Evolutionary conservation across 345 rosid genomes (phyloP).

Genomic region (Linum lewisii): DNA sequence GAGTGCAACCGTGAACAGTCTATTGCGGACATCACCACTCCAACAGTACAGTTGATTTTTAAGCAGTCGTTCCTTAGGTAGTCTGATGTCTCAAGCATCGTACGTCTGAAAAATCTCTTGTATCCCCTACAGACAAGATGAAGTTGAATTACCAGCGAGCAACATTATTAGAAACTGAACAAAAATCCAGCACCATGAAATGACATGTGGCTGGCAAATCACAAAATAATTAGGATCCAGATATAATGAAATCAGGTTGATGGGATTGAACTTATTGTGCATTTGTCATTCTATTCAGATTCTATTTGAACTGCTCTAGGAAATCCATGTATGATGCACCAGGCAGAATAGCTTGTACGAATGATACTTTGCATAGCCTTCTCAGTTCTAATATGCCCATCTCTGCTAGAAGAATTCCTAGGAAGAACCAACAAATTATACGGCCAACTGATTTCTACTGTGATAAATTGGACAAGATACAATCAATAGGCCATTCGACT

Average conservation of each 20-base stretch:
- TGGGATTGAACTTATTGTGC: neutral
- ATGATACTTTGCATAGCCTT: too few species aligned
- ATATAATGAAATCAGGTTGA: too few species aligned
- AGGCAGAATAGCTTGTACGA: too few species aligned
- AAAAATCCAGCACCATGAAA: neutral
- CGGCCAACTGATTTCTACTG: neutral
- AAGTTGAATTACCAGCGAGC: neutral
- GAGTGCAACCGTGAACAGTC: slow-evolving; percentile 37
- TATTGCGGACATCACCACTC: slow-evolving; percentile 48
- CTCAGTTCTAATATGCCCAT: neutral
- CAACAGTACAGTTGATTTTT: slow-evolving; percentile 60
- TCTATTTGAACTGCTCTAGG: neutral
- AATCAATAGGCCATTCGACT: neutral
- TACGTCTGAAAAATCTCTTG: slow-evolving; percentile 61
- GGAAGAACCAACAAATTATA: neutral
- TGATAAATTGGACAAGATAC: neutral
- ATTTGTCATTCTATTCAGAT: neutral
- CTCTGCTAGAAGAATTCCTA: neutral
- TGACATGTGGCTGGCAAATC: neutral
- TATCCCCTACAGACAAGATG: slow-evolving; percentile 43
- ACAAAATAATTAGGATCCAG: neutral
- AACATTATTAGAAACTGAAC: neutral
- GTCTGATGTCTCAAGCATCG: slow-evolving; percentile 57
- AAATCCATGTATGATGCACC: neutral
- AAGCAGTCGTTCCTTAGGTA: slow-evolving; percentile 59